A percentile compares a stretch with the other conserved stretches of the same genome.
Evolutionary conservation across 2,329 filamentous ascomycete species (phyloP).

Genomic region (Ceratocystis destructans): DNA sequence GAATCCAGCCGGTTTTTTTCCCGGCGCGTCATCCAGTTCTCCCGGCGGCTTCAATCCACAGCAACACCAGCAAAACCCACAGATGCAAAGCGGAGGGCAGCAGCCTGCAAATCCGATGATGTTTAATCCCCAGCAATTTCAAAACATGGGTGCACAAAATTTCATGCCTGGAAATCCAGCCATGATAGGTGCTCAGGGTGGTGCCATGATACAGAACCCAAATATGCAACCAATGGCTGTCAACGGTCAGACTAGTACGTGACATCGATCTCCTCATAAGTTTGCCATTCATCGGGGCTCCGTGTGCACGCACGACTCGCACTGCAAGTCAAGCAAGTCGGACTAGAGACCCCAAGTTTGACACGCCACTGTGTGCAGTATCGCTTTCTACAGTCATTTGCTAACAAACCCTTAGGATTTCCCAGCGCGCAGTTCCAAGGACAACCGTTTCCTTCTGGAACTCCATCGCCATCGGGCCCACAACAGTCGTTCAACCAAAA

Average conservation of each 20-base stretch:
- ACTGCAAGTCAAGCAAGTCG: not conserved
- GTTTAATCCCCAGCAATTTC: constrained; percentile 17
- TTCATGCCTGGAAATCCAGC: constrained; percentile 36
- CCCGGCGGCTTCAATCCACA: constrained; percentile 16
- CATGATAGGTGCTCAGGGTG: constrained; percentile 43
- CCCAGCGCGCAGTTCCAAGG: constrained; percentile 13
- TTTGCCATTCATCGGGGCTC: not conserved
- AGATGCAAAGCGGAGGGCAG: constrained; percentile 12
- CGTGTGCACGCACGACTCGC: not conserved
- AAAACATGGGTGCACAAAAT: constrained; percentile 36
- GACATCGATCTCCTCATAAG: not conserved
- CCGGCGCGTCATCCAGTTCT: constrained; percentile 14
- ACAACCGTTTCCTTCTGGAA: constrained; percentile 10
- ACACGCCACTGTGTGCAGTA: not conserved
- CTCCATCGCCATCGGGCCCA: constrained; percentile 13
- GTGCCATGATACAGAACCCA: constrained; percentile 47
- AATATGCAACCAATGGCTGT: constrained; percentile 45
- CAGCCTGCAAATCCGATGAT: constrained; percentile 18
- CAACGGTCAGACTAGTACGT: constrained; percentile 30
- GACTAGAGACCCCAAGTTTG: not conserved
- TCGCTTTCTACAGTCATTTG: not conserved
- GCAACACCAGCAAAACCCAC: constrained; percentile 16
- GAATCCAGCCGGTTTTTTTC: constrained; percentile 15
- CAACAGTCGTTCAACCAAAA: constrained; percentile 20
- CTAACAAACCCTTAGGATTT: constrained; percentile 12